Conservation (phyloP, 306 rosid species). For the Senna tora region DNA sequence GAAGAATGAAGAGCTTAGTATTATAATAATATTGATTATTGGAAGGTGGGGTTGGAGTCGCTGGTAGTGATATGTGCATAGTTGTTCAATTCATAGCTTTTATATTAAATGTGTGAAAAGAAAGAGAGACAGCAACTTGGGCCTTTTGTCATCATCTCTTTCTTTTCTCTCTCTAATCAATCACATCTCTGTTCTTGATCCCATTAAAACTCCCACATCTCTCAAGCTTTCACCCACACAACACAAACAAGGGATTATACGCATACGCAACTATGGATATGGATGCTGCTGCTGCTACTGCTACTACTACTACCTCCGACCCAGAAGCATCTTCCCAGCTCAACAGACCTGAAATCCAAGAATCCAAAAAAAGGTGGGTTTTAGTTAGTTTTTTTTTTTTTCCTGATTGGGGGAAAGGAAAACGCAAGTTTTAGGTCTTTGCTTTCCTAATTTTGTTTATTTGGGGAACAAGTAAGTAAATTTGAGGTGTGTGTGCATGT, state of each 20-base stretch:
- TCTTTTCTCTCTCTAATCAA: slow-evolving; percentile 42
- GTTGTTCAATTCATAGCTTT: slow-evolving; percentile 23
- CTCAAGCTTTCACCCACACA: not conserved
- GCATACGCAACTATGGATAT: slow-evolving; percentile 35
- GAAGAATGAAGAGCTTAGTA: not conserved
- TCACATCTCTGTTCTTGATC: slow-evolving; percentile 37
- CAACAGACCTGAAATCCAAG: slow-evolving; percentile 41
- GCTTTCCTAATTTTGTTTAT: not conserved
- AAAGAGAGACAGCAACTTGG: slow-evolving; percentile 42
- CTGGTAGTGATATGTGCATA: slow-evolving; percentile 27
- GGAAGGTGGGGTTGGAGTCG: slow-evolving; percentile 40
- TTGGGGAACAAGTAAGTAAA: slow-evolving; percentile 1
- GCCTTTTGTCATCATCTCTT: slow-evolving; percentile 28
- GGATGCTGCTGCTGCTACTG: too few species aligned
- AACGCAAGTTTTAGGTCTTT: not conserved
- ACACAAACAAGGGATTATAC: not conserved
- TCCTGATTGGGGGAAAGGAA: not conserved
- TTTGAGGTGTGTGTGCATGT: slow-evolving; percentile 34
- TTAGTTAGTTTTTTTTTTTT: not conserved
- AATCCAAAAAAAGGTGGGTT: slow-evolving; percentile 53
- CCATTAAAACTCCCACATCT: slow-evolving; percentile 11
- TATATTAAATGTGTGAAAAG: slow-evolving; percentile 52
- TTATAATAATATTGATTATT: not conserved
- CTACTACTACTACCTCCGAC: slow-evolving; percentile 39
- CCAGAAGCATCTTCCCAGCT: slow-evolving; percentile 38